phyloP scores from a whole-genome alignment of 306 rosid species.

The Prunus campanulata region DNA sequence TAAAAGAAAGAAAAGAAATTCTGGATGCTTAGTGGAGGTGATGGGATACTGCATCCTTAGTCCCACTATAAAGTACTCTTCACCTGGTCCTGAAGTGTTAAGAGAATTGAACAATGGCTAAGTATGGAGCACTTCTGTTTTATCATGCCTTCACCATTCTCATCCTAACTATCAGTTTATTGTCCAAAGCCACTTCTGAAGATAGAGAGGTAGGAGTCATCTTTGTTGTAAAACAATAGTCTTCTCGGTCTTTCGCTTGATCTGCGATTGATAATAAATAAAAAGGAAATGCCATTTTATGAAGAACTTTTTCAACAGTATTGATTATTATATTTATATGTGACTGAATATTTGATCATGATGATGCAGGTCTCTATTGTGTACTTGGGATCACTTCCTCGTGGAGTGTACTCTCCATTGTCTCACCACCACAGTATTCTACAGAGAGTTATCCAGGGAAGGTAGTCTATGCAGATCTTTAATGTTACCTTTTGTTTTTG shows the following conservation, averaged over 20 bases:
- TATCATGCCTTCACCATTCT: neutral
- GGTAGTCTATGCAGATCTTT: neutral
- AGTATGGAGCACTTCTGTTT: neutral
- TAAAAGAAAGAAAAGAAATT: neutral
- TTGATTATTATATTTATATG: too few species aligned
- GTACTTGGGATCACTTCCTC: slow-evolving; percentile 15
- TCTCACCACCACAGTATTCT: slow-evolving; percentile 11
- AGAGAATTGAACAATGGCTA: neutral
- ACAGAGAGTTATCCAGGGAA: neutral
- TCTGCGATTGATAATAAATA: neutral
- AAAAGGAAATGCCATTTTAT: neutral
- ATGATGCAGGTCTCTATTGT: slow-evolving; percentile 6
- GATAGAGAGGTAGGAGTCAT: neutral
- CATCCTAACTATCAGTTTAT: neutral
- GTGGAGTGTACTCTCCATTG: neutral
- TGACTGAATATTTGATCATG: neutral
- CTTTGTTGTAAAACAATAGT: neutral
- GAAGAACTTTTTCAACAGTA: neutral
- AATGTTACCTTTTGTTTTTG: neutral
- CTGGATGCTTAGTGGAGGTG: neutral
- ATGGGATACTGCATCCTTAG: too few species aligned
- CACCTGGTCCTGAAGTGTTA: neutral
- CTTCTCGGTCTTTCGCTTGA: neutral
- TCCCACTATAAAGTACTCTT: neutral
- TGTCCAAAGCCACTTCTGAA: neutral